phyloP scores from a whole-genome alignment of 768 basidiomycete genomes.

The Podaxis sp. region DNA sequence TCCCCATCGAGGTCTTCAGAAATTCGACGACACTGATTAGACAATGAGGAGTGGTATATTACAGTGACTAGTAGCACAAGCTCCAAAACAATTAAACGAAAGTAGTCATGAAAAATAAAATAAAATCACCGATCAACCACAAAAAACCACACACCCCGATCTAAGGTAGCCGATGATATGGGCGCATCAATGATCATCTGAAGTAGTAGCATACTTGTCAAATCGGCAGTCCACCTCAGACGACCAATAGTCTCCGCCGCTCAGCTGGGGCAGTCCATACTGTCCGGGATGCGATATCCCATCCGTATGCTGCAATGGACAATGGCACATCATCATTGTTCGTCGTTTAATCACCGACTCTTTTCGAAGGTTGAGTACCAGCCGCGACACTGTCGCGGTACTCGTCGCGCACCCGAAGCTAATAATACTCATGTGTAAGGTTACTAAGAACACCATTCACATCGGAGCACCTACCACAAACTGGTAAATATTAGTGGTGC shows the following conservation, averaged over 20 bases:
- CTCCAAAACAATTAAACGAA: neutral
- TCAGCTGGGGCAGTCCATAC: neutral
- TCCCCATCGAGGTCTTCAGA: neutral
- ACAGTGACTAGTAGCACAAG: neutral
- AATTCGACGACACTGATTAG: too few relatives aligned
- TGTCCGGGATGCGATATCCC: neutral
- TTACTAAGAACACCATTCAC: neutral
- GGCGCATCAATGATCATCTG: too few relatives aligned
- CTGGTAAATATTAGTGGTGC: slow-evolving; percentile 5
- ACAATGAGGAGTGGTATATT: neutral
- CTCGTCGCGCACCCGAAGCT: slow-evolving; percentile 10
- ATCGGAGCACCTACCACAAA: neutral
- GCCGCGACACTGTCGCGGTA: slow-evolving; percentile 7
- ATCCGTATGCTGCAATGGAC: too few relatives aligned
- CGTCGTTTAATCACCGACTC: slow-evolving; percentile 7
- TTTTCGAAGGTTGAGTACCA: slow-evolving; percentile 7
- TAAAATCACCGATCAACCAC: neutral
- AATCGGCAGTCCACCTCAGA: neutral
- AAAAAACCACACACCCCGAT: too few relatives aligned
- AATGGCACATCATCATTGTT: too few relatives aligned
- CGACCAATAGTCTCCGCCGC: neutral
- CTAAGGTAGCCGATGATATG: too few relatives aligned
- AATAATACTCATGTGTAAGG: neutral
- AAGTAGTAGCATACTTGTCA: too few relatives aligned
- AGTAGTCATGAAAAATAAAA: neutral